Evolutionary conservation across 768 basidiomycete genomes (phyloP).

Genomic region (Chalciporus sphaerocephalus): DNA sequence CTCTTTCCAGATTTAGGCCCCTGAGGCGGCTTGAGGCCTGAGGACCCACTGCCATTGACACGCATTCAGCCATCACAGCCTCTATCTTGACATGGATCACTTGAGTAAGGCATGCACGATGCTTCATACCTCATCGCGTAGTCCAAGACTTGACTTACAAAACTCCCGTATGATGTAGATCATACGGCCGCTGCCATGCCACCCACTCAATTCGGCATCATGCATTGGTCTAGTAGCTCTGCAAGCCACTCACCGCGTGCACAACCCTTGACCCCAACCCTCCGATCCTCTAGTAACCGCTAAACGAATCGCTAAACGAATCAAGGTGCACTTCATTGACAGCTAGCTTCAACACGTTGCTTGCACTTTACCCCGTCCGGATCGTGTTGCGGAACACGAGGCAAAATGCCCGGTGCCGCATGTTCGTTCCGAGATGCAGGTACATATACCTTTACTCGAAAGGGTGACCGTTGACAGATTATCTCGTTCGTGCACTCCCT

Average conservation of each 20-base stretch:
- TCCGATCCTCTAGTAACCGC: background rate
- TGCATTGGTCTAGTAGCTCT: background rate
- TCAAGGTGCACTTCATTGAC: conserved; percentile 2
- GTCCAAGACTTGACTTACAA: background rate
- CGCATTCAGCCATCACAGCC: background rate
- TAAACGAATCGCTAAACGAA: background rate
- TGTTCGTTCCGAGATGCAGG: conserved; percentile 16
- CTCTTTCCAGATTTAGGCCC: conserved; percentile 1
- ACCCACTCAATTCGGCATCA: background rate
- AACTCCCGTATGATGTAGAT: background rate
- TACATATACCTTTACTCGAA: conserved; percentile 26
- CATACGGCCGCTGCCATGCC: background rate
- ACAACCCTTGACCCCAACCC: background rate
- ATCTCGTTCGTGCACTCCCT: conserved; percentile 7
- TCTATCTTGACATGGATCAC: background rate
- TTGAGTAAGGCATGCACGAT: background rate
- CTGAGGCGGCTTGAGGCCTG: too few relatives aligned
- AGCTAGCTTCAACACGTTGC: conserved; percentile 11
- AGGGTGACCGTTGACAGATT: conserved; percentile 12
- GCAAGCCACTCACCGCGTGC: background rate
- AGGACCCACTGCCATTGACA: background rate
- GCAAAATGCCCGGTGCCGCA: conserved; percentile 24
- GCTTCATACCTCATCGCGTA: background rate
- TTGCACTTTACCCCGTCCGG: conserved; percentile 3
- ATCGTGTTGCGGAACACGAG: conserved; percentile 27